phyloP scores from a whole-genome alignment of 768 basidiomycete species.

The Hypholoma sublateritium region DNA sequence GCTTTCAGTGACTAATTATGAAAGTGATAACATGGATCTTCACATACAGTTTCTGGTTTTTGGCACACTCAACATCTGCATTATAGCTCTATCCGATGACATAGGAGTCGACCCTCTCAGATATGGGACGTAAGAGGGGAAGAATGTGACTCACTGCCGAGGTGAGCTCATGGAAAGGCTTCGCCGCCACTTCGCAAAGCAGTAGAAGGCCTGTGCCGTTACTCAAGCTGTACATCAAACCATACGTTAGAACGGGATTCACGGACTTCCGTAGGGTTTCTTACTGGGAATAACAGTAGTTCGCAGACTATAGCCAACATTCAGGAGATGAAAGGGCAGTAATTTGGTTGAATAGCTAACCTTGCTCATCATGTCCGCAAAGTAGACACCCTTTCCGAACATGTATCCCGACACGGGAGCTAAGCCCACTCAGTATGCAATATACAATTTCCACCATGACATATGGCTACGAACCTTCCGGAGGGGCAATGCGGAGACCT shows the following conservation, averaged over 20 bases:
- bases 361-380: conserved; percentile 13
- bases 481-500: conserved; percentile 11
- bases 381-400: conserved; percentile 14
- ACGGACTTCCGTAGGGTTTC: background rate
- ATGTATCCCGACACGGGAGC: conserved; percentile 11
- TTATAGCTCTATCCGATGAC: background rate
- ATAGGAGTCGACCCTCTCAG: background rate
- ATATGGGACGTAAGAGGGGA: background rate
- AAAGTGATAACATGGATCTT: background rate
- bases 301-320: background rate
- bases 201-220: conserved; percentile 7
- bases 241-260: background rate
- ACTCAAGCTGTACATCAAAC: conserved; percentile 1
- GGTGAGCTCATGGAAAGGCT: conserved; percentile 9
- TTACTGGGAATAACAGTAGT: conserved; percentile 8
- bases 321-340: no score
- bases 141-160: background rate
- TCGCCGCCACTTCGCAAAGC: conserved; percentile 9
- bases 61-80: conserved; percentile 7
- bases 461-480: conserved; percentile 4
- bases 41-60: conserved; percentile 5
- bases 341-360: background rate
- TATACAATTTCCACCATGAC: background rate
- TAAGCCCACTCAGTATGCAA: background rate
- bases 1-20: background rate